These are phyloP conservation scores for Amylostereum areolatum DNA, from an alignment of 1,284 basidiomycete species.

Conservation along the genomic window DNA sequence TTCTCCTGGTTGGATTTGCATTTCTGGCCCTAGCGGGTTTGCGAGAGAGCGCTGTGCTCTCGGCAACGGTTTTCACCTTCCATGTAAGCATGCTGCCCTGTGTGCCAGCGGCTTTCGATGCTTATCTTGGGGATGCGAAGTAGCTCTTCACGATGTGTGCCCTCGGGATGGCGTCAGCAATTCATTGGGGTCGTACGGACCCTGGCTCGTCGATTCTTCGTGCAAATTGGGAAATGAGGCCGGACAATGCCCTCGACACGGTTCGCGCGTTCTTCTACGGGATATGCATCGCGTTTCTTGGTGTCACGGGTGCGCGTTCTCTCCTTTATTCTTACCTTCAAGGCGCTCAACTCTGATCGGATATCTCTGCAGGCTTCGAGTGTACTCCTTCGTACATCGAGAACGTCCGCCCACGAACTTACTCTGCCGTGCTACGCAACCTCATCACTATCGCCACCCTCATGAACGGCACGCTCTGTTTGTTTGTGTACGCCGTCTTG, in stretches of 20 bases:
- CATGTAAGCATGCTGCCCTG: too few species aligned
- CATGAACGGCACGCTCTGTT: constrained; percentile 48
- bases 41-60: constrained; percentile 54
- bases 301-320: constrained; percentile 49
- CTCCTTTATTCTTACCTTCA: background rate
- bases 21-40: constrained; percentile 52
- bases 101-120: too few species aligned
- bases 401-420: constrained; percentile 46
- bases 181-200: constrained; percentile 46
- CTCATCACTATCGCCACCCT: constrained; percentile 54
- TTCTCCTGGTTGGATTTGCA: constrained; percentile 48
- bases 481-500: constrained; percentile 51
- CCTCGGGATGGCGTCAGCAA: constrained; percentile 40
- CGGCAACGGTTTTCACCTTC: constrained; percentile 47
- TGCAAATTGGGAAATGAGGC: constrained; percentile 48
- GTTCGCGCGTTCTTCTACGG: constrained; percentile 52
- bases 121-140: too few species aligned
- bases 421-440: constrained; percentile 56
- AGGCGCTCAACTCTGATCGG: too few species aligned
- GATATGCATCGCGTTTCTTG: constrained; percentile 61
- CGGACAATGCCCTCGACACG: constrained; percentile 25
- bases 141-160: constrained; percentile 46
- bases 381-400: constrained; percentile 62
- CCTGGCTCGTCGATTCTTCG: constrained; percentile 29
- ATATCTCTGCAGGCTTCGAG: constrained; percentile 22